Conservation (phyloP, 2,329 filamentous ascomycete species). For the Sarocladium strictum region DNA sequence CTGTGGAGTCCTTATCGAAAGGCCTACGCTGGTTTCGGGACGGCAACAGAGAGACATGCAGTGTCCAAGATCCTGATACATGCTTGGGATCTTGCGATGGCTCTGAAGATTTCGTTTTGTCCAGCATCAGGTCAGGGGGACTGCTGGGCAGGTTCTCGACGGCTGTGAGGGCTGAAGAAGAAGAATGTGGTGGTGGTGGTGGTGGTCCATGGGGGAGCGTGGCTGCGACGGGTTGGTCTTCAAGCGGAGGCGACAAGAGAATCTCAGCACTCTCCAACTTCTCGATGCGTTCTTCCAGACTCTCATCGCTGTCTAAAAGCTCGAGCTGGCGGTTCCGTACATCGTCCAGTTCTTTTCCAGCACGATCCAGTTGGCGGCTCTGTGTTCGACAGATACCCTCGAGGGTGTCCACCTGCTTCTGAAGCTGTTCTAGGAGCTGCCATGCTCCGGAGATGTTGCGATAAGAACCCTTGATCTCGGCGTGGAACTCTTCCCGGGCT, state of each 20-base stretch:
- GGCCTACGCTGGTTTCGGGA: slow-evolving; percentile 49
- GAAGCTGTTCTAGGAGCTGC: slow-evolving; percentile 42
- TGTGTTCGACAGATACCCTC: slow-evolving; percentile 33
- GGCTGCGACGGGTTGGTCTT: slow-evolving; percentile 10
- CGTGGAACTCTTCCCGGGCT: slow-evolving; percentile 42
- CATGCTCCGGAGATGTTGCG: slow-evolving; percentile 49
- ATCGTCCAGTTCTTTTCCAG: slow-evolving; percentile 36
- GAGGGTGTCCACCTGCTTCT: slow-evolving; percentile 28
- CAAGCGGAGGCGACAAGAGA: slow-evolving; percentile 18
- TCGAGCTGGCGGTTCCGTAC: slow-evolving; percentile 44
- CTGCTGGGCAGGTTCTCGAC: not conserved
- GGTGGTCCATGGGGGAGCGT: not conserved
- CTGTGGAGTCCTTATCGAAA: slow-evolving; percentile 55
- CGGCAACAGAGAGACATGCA: slow-evolving; percentile 54
- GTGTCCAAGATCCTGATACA: slow-evolving; percentile 41
- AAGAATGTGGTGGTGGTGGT: not conserved
- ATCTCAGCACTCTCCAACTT: slow-evolving; percentile 29
- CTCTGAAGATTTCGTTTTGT: not conserved
- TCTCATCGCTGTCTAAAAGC: slow-evolving; percentile 42
- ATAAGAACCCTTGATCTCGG: slow-evolving; percentile 49
- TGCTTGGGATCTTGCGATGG: not conserved
- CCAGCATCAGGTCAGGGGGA: not conserved
- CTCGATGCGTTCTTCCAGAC: slow-evolving; percentile 50
- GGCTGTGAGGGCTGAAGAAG: slow-evolving; percentile 13
- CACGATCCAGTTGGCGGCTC: slow-evolving; percentile 31